Evolutionary conservation across 2,329 filamentous ascomycete species (phyloP).

Genomic region (Arthrobotrys entomopaga): DNA sequence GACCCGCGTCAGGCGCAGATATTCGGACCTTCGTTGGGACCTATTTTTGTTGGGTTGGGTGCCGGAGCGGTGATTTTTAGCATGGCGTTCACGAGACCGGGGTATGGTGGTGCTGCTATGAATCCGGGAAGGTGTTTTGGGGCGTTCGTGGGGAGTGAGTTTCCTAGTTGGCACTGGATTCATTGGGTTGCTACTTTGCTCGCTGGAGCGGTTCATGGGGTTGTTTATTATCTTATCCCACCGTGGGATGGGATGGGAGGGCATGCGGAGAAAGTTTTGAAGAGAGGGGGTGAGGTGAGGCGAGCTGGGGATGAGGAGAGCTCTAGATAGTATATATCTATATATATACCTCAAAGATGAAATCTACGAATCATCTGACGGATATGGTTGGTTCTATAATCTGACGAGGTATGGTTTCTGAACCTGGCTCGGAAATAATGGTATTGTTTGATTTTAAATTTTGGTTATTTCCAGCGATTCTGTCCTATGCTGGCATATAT

Average conservation of each 20-base stretch:
- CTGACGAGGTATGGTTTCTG: too few species aligned
- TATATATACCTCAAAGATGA: too few species aligned
- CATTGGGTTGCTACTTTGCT: slow-evolving; percentile 62
- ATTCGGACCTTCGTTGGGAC: slow-evolving; percentile 66
- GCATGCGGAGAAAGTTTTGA: slow-evolving; percentile 10
- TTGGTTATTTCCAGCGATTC: too few species aligned
- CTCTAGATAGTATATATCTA: too few species aligned
- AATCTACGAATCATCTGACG: too few species aligned
- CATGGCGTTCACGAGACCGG: slow-evolving; percentile 62
- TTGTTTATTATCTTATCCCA: slow-evolving; percentile 60
- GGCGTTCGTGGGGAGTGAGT: slow-evolving; percentile 62
- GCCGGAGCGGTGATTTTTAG: slow-evolving; percentile 62
- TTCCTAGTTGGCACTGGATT: slow-evolving; percentile 62
- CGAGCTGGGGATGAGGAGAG: neutral
- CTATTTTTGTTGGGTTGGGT: slow-evolving; percentile 65
- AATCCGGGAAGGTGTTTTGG: slow-evolving; percentile 66
- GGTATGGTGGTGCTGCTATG: slow-evolving; percentile 64
- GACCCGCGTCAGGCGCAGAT: slow-evolving; percentile 67
- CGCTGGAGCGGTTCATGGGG: slow-evolving; percentile 60
- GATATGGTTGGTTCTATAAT: too few species aligned
- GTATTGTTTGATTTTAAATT: too few species aligned
- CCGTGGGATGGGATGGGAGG: slow-evolving; percentile 51
- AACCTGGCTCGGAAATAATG: too few species aligned
- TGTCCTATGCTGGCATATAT: too few species aligned
- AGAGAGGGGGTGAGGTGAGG: slow-evolving; percentile 17